A percentile compares a stretch with the other conserved stretches of the same genome.
These are phyloP conservation scores for Lanmaoa pseudosensibilis DNA, from an alignment of 768 basidiomycete genomes.

Conservation along the genomic window DNA sequence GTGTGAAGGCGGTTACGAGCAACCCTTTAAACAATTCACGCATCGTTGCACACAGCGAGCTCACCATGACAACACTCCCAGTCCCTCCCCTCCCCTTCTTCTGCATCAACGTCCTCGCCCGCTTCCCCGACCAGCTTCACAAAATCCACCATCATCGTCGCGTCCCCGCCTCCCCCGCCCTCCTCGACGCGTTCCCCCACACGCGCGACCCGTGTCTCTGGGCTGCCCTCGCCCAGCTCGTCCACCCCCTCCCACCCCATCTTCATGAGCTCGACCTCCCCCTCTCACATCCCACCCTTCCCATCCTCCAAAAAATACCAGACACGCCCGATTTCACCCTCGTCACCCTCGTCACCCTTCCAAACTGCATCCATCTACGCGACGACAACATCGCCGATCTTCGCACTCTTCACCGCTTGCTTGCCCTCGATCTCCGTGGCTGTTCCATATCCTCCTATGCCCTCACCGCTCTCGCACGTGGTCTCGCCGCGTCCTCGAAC, in stretches of 20 bases:
- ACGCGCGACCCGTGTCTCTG: conserved; percentile 58
- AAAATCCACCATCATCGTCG: conserved; percentile 37
- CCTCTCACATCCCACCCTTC: conserved; percentile 53
- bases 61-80: neutral
- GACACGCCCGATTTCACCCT: conserved; percentile 59
- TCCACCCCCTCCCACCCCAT: conserved; percentile 46
- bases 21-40: neutral
- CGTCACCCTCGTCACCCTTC: conserved; percentile 62
- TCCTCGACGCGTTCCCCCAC: conserved; percentile 34
- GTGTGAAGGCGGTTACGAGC: conserved; percentile 17
- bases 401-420: conserved; percentile 51
- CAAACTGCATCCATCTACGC: conserved; percentile 52
- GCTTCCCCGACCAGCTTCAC: conserved; percentile 39
- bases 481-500: conserved; percentile 36
- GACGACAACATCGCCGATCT: conserved; percentile 57
- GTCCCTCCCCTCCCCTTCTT: conserved; percentile 55
- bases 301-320: conserved; percentile 56
- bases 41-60: neutral
- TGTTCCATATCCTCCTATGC: conserved; percentile 54
- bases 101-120: conserved; percentile 46
- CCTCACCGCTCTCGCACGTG: conserved; percentile 51
- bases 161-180: conserved; percentile 44
- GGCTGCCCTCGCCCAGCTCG: conserved; percentile 64
- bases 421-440: conserved; percentile 63
- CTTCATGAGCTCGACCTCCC: conserved; percentile 41